These are phyloP conservation scores for Kodamaea derodonti DNA, from an alignment of 1,139 yeast species.

Conservation along the genomic window DNA sequence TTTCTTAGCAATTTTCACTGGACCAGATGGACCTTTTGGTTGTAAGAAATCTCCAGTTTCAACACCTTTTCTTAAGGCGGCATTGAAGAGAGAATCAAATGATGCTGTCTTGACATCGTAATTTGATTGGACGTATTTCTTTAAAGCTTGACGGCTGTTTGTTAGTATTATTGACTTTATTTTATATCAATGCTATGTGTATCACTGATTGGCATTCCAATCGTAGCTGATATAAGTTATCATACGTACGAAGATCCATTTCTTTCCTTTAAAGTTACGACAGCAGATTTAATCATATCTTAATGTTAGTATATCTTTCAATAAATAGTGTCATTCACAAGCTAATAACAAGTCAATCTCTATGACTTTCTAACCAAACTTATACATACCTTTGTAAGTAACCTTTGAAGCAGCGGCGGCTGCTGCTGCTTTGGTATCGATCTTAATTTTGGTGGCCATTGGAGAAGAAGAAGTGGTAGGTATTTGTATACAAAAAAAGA, in stretches of 20 bases:
- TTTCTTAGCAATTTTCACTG: constrained; percentile 58
- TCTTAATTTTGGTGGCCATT: constrained; percentile 26
- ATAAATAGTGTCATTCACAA: background rate
- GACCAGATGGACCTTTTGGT: constrained; percentile 86
- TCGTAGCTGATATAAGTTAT: background rate
- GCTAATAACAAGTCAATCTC: background rate
- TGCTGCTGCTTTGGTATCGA: constrained; percentile 22
- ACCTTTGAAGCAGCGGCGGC: constrained; percentile 34
- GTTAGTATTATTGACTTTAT: constrained; percentile 6
- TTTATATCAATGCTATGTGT: background rate
- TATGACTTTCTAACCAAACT: too few species aligned
- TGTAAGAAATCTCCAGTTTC: constrained; percentile 71
- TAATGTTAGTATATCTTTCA: constrained; percentile 15
- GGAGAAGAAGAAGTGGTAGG: constrained; percentile 3
- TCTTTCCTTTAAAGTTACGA: constrained; percentile 70
- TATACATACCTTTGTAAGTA: constrained; percentile 51
- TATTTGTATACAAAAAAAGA: constrained; percentile 3
- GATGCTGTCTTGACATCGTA: constrained; percentile 55
- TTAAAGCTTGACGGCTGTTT: constrained; percentile 64
- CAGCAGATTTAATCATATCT: constrained; percentile 79
- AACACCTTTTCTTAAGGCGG: constrained; percentile 80
- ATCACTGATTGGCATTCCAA: background rate
- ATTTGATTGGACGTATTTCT: constrained; percentile 67
- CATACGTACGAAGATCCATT: constrained; percentile 70
- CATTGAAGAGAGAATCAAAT: constrained; percentile 74